These are phyloP conservation scores for Amanita molliuscula DNA, from an alignment of 768 basidiomycete species.

Conservation along the genomic window DNA sequence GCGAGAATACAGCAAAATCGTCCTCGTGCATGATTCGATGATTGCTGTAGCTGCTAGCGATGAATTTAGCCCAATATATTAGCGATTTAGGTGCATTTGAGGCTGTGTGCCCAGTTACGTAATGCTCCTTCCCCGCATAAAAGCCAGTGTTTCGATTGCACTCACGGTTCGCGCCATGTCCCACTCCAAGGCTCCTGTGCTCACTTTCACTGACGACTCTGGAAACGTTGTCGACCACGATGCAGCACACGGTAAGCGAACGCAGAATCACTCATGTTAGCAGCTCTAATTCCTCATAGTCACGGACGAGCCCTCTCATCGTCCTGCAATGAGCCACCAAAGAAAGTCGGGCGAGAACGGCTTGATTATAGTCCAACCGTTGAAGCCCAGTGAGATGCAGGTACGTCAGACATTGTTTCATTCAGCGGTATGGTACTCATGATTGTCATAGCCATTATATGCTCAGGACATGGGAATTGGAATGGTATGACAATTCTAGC, in stretches of 20 bases:
- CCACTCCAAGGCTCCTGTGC: neutral
- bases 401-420: slow-evolving; percentile 21
- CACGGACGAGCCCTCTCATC: slow-evolving; percentile 46
- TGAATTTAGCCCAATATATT: neutral
- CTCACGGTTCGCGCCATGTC: neutral
- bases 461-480: slow-evolving; percentile 76
- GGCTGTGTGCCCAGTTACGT: neutral
- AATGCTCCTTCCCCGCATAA: neutral
- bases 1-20: neutral
- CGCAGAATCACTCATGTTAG: slow-evolving; percentile 3
- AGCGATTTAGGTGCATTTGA: too few relatives aligned
- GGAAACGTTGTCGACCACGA: slow-evolving; percentile 64
- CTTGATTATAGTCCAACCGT: slow-evolving; percentile 74
- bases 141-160: neutral
- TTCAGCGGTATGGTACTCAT: neutral
- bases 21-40: neutral
- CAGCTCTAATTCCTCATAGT: slow-evolving; percentile 29
- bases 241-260: slow-evolving; percentile 46
- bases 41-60: neutral
- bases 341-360: slow-evolving; percentile 19
- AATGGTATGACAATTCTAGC: slow-evolving; percentile 26
- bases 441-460: slow-evolving; percentile 62
- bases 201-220: neutral
- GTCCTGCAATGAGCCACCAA: neutral
- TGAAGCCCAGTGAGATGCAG: slow-evolving; percentile 85